A percentile compares a stretch with the other conserved stretches of the same genome.
phyloP scores from a whole-genome alignment of 78 protist species.

The Dictyostelium brefeldianum region DNA sequence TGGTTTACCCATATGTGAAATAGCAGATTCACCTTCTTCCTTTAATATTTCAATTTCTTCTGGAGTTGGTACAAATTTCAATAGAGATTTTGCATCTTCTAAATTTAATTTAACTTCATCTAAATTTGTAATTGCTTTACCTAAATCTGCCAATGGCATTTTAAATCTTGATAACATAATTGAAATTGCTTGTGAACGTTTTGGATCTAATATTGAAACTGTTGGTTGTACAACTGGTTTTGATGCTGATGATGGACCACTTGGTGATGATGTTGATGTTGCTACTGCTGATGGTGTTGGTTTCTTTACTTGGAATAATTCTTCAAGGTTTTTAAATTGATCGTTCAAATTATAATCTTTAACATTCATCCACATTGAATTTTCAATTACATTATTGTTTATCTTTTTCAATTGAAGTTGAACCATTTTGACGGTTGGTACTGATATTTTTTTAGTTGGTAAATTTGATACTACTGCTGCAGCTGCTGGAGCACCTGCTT shows the following conservation, averaged over 20 bases:
- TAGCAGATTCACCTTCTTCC: constrained; percentile 21
- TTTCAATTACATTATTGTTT: constrained; percentile 61
- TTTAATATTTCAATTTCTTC: constrained; percentile 62
- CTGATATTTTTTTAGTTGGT: constrained; percentile 20
- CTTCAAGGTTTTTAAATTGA: constrained; percentile 47
- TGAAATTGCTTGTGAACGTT: constrained; percentile 71
- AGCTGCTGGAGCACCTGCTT: constrained; percentile 54
- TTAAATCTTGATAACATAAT: constrained; percentile 80
- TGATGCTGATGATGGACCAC: not conserved
- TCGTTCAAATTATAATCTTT: constrained; percentile 64
- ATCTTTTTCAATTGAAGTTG: constrained; percentile 83
- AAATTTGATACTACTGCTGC: constrained; percentile 51
- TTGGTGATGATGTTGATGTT: not conserved
- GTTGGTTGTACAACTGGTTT: not conserved
- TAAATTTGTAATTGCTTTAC: constrained; percentile 42
- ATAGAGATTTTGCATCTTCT: constrained; percentile 71
- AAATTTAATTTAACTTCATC: constrained; percentile 42
- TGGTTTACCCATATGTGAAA: constrained; percentile 51
- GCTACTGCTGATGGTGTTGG: constrained; percentile 1
- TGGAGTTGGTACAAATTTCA: constrained; percentile 65
- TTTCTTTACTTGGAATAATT: constrained; percentile 63
- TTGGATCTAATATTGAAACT: constrained; percentile 30
- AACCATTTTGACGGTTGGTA: constrained; percentile 73
- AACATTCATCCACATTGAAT: constrained; percentile 80
- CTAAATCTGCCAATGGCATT: constrained; percentile 36